Base-by-base conservation (phyloP, 2,329 filamentous ascomycete genomes). In the Botryotinia convoluta region DNA sequence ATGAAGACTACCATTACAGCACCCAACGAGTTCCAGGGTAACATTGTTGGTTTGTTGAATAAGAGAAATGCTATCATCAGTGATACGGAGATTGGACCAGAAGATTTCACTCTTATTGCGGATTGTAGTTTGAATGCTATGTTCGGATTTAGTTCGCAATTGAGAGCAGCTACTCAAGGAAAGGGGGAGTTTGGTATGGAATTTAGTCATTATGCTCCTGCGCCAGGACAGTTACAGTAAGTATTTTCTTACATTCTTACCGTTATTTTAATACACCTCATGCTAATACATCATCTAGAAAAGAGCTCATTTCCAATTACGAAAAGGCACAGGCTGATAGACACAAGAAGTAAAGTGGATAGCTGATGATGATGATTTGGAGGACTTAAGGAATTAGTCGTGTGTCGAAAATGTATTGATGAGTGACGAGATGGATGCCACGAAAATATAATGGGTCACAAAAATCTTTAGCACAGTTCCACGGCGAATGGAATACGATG, bases 171-270 rank as follows among this genome's bases (percentile, higher is more conserved):
- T 35, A 98, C 95, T 3, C 96, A 99, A 85, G 96, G 96, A 75
- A 99, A 99, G 88, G 96, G 96, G 80, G 96, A 99, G 85, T 99
- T 98, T 82, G 92, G 89, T 80, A 98, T 99, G 96, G 96, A 99
- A 84, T 99, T 99, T 81, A 96, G 93, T 83, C 96, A 98, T 85
- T 99, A 99, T 80, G 90, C 93, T 70, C 87, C 94, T 69, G 94
- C 96, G 74, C 92, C 95, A 67, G 89, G 90, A 79, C 95, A 98
- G 81, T 82, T 98, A 82, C 96, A 99, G 92, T 93, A 91, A 82
- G 91, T 89, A 76, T 29, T n/a, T 18, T 72, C 8, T 8, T 20
- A 14, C 29, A 26, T 29, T 18, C 29, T 57, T 3, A 18, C 6
- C 10, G n/a, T 42, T 35, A 26, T 18, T 44, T 39, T n/a, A 29